Conservation (phyloP, 179 eudicot species). For the Drosera spatulata region DNA sequence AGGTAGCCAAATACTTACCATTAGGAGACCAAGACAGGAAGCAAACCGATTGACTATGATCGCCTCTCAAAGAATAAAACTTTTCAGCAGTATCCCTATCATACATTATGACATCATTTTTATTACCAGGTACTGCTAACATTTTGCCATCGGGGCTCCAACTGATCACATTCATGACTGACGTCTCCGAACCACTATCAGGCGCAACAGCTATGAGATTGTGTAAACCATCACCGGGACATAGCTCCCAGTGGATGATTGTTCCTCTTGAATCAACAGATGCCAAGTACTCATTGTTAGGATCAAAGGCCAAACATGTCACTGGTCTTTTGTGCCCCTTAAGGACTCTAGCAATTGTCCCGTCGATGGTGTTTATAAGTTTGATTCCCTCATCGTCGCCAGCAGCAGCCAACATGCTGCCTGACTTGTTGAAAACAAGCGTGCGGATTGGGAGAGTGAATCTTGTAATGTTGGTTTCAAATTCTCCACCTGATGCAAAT, state of each 20-base stretch:
- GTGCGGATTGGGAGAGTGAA: constrained; percentile 92
- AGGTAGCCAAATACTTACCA: constrained; percentile 89
- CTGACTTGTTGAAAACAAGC: constrained; percentile 77
- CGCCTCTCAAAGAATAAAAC: constrained; percentile 65
- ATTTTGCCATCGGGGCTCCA: constrained; percentile 99
- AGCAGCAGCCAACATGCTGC: constrained; percentile 92
- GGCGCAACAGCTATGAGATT: constrained; percentile 72
- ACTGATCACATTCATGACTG: constrained; percentile 41
- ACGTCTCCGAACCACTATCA: constrained; percentile 49
- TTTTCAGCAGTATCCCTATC: constrained; percentile 99
- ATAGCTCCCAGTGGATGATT: constrained; percentile 78
- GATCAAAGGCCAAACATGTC: constrained; percentile 88
- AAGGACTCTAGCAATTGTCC: constrained; percentile 83
- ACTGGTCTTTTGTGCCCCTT: constrained; percentile 86
- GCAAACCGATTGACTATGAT: constrained; percentile 72
- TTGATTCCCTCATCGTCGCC: constrained; percentile 99
- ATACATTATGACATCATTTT: constrained; percentile 88
- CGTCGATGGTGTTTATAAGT: constrained; percentile 88
- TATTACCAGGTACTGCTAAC: constrained; percentile 73
- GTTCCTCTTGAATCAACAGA: constrained; percentile 88
- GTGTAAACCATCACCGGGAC: constrained; percentile 54
- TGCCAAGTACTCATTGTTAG: constrained; percentile 80
- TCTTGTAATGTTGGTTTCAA: constrained; percentile 88
- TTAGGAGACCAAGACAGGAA: constrained; percentile 94
- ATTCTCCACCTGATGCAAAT: constrained; percentile 69